Conservation (phyloP, 768 basidiomycete genomes). For the Mycena maculata region DNA sequence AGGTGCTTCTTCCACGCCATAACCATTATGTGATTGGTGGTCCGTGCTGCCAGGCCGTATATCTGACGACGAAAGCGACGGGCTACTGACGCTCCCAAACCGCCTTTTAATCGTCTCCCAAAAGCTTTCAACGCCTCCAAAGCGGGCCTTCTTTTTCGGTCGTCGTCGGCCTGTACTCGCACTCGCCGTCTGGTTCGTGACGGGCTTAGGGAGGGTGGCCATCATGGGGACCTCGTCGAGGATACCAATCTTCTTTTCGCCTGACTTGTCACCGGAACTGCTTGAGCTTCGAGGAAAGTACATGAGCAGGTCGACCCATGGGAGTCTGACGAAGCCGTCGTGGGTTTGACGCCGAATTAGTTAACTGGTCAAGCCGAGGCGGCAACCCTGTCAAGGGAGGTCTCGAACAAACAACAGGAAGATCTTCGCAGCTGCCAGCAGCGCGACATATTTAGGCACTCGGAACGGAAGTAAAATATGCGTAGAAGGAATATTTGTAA, state of each 20-base stretch:
- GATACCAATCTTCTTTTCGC: conserved; percentile 28
- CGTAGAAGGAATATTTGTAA: no score
- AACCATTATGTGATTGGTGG: background rate
- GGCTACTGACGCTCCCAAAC: conserved; percentile 66
- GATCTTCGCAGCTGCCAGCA: no score
- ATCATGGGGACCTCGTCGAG: conserved; percentile 30
- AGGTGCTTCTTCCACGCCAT: conserved; percentile 2
- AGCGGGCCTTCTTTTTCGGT: conserved; percentile 52
- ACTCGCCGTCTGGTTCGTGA: conserved; percentile 44
- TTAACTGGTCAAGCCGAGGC: conserved; percentile 12
- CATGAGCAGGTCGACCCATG: conserved; percentile 30
- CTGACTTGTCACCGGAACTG: conserved; percentile 14
- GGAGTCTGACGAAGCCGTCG: conserved; percentile 1
- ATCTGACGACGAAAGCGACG: conserved; percentile 49
- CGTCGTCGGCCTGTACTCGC: conserved; percentile 40
- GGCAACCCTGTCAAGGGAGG: conserved; percentile 5
- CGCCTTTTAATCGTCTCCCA: conserved; percentile 67
- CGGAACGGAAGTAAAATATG: no score
- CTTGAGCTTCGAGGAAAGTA: conserved; percentile 21
- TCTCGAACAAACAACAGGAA: no score
- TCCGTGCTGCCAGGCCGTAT: conserved; percentile 12
- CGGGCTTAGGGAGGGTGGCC: conserved; percentile 56
- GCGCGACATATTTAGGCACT: no score
- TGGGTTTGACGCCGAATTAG: no score
- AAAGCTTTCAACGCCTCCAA: conserved; percentile 51